Percentiles rank a stretch among this genome's conserved stretches.
Evolutionary conservation across 2,329 filamentous ascomycete genomes (phyloP).

Genomic region (Claviceps sp.): DNA sequence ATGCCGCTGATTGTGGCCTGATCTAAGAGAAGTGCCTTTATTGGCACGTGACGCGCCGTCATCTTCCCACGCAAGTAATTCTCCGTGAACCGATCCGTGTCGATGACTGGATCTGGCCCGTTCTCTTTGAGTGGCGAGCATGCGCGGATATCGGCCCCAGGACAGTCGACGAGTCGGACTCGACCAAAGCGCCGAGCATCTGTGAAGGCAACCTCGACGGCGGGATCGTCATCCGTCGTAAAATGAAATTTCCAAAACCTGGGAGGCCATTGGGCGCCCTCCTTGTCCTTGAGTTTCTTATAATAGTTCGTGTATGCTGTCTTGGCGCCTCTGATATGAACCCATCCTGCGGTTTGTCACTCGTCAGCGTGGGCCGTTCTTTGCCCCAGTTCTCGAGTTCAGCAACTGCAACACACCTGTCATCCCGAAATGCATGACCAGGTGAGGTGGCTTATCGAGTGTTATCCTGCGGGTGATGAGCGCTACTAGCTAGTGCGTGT

Average conservation of each 20-base stretch:
- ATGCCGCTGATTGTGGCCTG: conserved; percentile 84
- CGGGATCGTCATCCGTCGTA: conserved; percentile 41
- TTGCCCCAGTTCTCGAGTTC: not conserved
- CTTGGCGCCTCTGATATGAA: conserved; percentile 69
- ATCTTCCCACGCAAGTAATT: conserved; percentile 63
- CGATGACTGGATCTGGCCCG: conserved; percentile 81
- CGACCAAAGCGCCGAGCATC: conserved; percentile 70
- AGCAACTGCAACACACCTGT: conserved; percentile 28
- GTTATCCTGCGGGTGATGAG: conserved; percentile 21
- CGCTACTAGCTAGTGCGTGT: conserved; percentile 17
- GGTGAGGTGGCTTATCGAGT: conserved; percentile 67
- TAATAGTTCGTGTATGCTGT: conserved; percentile 76
- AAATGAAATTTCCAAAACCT: conserved; percentile 80
- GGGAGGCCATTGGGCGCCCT: conserved; percentile 65
- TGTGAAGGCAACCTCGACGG: conserved; percentile 61
- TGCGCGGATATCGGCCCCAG: conserved; percentile 60
- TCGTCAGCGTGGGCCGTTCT: conserved; percentile 3
- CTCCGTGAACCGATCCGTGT: conserved; percentile 63
- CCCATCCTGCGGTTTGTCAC: conserved; percentile 45
- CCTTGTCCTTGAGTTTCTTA: conserved; percentile 49
- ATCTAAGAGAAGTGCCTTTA: conserved; percentile 81
- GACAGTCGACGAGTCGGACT: conserved; percentile 70
- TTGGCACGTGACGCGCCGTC: conserved; percentile 63
- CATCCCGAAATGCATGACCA: conserved; percentile 79
- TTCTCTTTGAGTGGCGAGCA: conserved; percentile 76